A percentile compares a stretch with the other conserved stretches of the same genome.
These are phyloP conservation scores for Phytophthora capsici DNA, from an alignment of 352 stramenopile species.

Conservation along the genomic window DNA sequence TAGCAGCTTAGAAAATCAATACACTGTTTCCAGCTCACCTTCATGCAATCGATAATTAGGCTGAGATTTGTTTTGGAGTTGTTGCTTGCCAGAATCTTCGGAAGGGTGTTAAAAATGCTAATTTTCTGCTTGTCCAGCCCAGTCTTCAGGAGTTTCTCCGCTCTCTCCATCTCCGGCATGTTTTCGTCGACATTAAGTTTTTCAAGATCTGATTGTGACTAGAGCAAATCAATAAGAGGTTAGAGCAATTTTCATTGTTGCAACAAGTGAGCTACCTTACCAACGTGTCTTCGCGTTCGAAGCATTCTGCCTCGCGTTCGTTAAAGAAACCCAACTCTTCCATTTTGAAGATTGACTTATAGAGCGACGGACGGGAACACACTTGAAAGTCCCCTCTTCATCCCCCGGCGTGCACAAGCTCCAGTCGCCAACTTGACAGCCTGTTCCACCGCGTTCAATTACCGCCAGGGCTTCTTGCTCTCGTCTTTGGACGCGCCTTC, in stretches of 20 bases:
- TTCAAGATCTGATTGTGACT: conserved; percentile 85
- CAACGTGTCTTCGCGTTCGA: conserved; percentile 81
- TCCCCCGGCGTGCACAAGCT: conserved; percentile 38
- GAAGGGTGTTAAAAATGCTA: conserved; percentile 70
- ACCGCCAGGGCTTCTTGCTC: conserved; percentile 9
- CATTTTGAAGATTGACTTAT: conserved; percentile 47
- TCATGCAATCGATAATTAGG: conserved; percentile 75
- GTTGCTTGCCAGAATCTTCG: conserved; percentile 75
- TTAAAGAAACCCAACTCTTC: conserved; percentile 86
- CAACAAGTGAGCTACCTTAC: conserved; percentile 36
- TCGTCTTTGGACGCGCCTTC: conserved; percentile 26
- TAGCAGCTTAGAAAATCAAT: neutral
- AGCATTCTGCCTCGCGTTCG: conserved; percentile 84
- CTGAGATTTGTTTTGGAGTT: conserved; percentile 77
- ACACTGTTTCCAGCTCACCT: conserved; percentile 38
- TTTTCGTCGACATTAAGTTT: conserved; percentile 89
- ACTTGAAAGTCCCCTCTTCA: conserved; percentile 39
- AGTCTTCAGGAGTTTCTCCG: conserved; percentile 77
- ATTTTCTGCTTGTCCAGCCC: conserved; percentile 86
- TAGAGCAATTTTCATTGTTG: neutral
- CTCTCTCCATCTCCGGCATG: conserved; percentile 80
- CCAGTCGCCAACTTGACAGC: conserved; percentile 20
- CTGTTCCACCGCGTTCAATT: conserved; percentile 24
- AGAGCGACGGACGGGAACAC: conserved; percentile 28
- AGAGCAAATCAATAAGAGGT: neutral